Conservation (phyloP, 441 rosid genomes). For the Cnidoscolus chayamansa region DNA sequence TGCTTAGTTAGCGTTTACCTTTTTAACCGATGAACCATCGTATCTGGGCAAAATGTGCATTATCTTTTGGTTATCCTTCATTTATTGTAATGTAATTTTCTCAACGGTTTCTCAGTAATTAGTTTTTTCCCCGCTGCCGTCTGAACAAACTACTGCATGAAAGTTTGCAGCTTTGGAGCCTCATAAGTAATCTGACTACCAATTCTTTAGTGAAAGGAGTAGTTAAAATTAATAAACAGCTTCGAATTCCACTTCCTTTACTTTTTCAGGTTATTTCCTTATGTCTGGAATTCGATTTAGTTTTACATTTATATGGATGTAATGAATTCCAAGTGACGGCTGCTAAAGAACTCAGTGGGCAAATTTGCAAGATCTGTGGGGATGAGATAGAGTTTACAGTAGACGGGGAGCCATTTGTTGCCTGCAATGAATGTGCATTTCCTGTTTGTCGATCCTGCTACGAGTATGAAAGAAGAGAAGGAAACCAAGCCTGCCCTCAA, state of each 20-base stretch:
- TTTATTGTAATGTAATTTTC: not conserved
- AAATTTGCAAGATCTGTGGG: slow-evolving; percentile 80
- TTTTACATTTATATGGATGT: slow-evolving; percentile 14
- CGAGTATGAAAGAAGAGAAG: slow-evolving; percentile 83
- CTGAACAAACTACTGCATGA: slow-evolving; percentile 22
- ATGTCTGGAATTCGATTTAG: slow-evolving; percentile 5
- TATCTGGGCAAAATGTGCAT: not conserved
- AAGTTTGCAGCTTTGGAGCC: slow-evolving; percentile 26
- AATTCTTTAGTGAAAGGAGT: slow-evolving; percentile 10
- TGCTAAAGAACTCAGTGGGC: slow-evolving; percentile 64
- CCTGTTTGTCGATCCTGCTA: slow-evolving; percentile 81
- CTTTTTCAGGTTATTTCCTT: not conserved
- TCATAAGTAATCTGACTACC: slow-evolving; percentile 1
- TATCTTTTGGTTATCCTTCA: not conserved
- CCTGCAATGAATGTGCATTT: slow-evolving; percentile 88
- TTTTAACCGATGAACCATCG: slow-evolving; percentile 1
- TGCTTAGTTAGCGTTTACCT: not conserved
- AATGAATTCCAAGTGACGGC: slow-evolving; percentile 48
- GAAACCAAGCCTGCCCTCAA: slow-evolving; percentile 78
- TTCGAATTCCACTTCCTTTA: not conserved
- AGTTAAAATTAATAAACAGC: slow-evolving; percentile 7
- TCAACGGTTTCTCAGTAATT: slow-evolving; percentile 4
- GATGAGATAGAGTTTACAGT: slow-evolving; percentile 65
- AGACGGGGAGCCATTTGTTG: slow-evolving; percentile 75
- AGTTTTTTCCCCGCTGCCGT: slow-evolving; percentile 6